Base-by-base conservation (phyloP, 208 protist genomes). In the Acanthamoeba sp. region DNA sequence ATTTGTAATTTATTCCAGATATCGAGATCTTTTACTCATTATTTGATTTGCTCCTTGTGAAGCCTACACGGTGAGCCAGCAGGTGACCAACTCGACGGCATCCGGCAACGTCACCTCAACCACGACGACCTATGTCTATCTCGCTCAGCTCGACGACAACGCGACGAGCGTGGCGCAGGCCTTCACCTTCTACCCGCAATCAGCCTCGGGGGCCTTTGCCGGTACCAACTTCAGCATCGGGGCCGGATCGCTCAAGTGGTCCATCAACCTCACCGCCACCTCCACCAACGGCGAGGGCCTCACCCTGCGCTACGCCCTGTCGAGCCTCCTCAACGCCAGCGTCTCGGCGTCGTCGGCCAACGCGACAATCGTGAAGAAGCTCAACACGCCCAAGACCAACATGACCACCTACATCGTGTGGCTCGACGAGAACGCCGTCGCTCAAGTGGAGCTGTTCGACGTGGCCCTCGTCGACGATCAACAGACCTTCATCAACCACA, bases 391-490 rank as follows among this genome's bases (percentile, higher is more conserved):
- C 7, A 18, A 71, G 64, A 12, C 3, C 29, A 2, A 38, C 6
- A 71, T 71, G 64, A 71, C 64, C n/a, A 71, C 64, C 64, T 71
- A 71, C 64, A 38, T 71, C 64, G 64, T 71, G 64, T n/a, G 10
- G 5, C 64, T 71, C 29, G 64, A 71, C 64, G 5, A 29, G 22
- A 36, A 36, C 29, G n/a, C 64, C 24, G 64, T 38, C 29, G 64
- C 27, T 2, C n/a, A 38, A 14, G 22, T 71, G 22, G 64, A 71
- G n/a, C 29, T 71, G 6, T 71, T 71, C 29, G 64, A 71, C 64
- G 64, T 71, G 64, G 64, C 64, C 64, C 10, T 29, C 64, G 29
- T 71, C 22, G 64, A 71, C 64, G 64, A 27, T 6, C n/a, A 71
- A n/a, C 64, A 38, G 1, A 27, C 32, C n/a, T 12, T 10, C 64